Evolutionary conservation across 306 rosid species (phyloP).

Genomic region (Boehmeria nivea): DNA sequence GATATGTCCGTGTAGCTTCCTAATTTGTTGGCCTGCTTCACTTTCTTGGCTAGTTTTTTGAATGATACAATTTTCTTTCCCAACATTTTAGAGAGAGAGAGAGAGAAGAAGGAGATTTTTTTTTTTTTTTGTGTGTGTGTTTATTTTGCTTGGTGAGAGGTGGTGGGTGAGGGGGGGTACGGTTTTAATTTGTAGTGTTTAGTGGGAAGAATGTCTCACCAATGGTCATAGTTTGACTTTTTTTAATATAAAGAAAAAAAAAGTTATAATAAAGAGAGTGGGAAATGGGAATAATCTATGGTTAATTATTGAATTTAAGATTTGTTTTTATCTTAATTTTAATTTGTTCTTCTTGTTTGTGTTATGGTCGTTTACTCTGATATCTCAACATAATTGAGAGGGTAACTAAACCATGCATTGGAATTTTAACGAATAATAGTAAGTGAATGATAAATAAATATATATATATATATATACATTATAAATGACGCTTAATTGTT

Average conservation of each 20-base stretch:
- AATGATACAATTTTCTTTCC: conserved; percentile 54
- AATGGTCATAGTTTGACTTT: conserved; percentile 23
- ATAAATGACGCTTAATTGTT: too few relatives aligned
- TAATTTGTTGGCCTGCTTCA: conserved; percentile 19
- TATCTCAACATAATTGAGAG: too few relatives aligned
- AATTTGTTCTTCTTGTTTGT: too few relatives aligned
- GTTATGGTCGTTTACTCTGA: too few relatives aligned
- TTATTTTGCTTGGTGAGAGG: conserved; percentile 4
- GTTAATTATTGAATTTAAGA: neutral
- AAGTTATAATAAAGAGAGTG: conserved; percentile 3
- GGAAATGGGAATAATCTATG: too few relatives aligned
- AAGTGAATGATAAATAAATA: too few relatives aligned
- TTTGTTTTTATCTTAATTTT: neutral
- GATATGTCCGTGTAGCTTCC: neutral
- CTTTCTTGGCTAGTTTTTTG: conserved; percentile 58
- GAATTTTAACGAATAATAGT: too few relatives aligned
- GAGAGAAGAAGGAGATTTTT: conserved; percentile 7
- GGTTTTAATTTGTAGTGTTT: conserved; percentile 8
- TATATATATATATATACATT: too few relatives aligned
- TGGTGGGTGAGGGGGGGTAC: conserved; percentile 13
- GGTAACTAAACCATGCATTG: too few relatives aligned
- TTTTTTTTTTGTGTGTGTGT: neutral
- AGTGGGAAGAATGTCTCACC: conserved; percentile 26
- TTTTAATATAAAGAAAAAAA: neutral
- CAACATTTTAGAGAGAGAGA: conserved; percentile 35